These are phyloP conservation scores for Raffaelea albimanens DNA, from an alignment of 2,329 filamentous ascomycete species.

Conservation along the genomic window DNA sequence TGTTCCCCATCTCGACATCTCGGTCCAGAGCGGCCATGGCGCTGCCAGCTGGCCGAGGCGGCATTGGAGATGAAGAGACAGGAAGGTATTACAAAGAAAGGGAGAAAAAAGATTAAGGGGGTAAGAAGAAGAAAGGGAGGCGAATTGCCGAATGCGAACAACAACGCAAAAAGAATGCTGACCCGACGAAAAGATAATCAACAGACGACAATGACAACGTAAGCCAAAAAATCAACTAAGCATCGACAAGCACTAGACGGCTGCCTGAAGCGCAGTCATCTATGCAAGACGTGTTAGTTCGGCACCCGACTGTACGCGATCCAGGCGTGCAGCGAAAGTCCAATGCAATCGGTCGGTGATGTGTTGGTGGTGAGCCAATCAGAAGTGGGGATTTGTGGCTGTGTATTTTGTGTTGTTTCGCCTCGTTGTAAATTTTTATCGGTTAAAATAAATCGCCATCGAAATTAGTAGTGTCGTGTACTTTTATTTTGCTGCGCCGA, in stretches of 20 bases:
- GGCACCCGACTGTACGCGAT: too few relatives aligned
- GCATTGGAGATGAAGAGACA: neutral
- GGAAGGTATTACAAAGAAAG: neutral
- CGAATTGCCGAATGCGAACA: neutral
- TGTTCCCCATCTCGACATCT: slow-evolving; percentile 22
- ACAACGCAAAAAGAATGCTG: neutral
- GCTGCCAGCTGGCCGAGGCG: neutral
- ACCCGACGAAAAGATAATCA: neutral
- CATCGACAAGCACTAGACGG: too few relatives aligned
- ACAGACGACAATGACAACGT: too few relatives aligned
- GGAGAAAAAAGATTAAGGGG: neutral
- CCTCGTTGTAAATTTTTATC: neutral
- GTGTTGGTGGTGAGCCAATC: neutral
- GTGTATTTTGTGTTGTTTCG: neutral
- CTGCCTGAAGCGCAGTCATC: too few relatives aligned
- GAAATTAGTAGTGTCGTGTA: neutral
- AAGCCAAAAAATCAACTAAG: too few relatives aligned
- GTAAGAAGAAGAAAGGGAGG: neutral
- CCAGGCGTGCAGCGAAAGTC: too few relatives aligned
- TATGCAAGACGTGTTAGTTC: too few relatives aligned
- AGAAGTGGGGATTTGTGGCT: neutral
- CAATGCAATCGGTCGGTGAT: neutral
- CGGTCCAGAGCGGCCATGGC: slow-evolving; percentile 9
- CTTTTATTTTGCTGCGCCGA: too few relatives aligned
- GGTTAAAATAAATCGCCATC: neutral